Conservation (phyloP, 1,139 yeast species). For the Geotrichum carabidarum region DNA sequence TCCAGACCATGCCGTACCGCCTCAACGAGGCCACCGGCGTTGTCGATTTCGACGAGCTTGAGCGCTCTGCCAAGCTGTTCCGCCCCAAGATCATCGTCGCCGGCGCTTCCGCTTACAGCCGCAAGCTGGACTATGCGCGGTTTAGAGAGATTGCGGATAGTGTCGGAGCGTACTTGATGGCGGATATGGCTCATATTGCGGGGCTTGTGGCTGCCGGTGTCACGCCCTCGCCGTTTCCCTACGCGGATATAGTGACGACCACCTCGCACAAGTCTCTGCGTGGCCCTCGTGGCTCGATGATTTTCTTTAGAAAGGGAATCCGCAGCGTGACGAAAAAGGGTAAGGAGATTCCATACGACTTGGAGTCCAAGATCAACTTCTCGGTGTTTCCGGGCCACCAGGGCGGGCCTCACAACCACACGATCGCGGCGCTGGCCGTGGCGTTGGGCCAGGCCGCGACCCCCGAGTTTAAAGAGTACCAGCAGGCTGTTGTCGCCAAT, state of each 20-base stretch:
- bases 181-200: conserved; percentile 96
- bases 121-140: conserved; percentile 83
- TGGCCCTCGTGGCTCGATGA: conserved; percentile 99
- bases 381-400: conserved; percentile 98
- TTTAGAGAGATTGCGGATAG: conserved; percentile 85
- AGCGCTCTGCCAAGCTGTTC: conserved; percentile 74
- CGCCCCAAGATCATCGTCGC: conserved; percentile 95
- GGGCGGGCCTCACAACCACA: conserved; percentile 98
- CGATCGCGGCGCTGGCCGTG: conserved; percentile 90
- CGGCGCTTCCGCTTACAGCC: conserved; percentile 93
- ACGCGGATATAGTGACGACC: conserved; percentile 93
- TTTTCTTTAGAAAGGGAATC: conserved; percentile 87
- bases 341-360: conserved; percentile 77
- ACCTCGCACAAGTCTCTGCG: conserved; percentile 95
- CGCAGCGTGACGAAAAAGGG: conserved; percentile 80
- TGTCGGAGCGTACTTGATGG: conserved; percentile 85
- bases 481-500: conserved; percentile 71
- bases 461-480: conserved; percentile 84
- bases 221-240: conserved; percentile 86
- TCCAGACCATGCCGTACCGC: conserved; percentile 95
- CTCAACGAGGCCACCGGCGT: conserved; percentile 78
- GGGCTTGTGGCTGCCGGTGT: conserved; percentile 93
- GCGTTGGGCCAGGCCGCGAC: conserved; percentile 85
- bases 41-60: conserved; percentile 86
- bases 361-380: conserved; percentile 86